Conservation (phyloP, 139 green algal species). For the Coccomyxa sp. region DNA sequence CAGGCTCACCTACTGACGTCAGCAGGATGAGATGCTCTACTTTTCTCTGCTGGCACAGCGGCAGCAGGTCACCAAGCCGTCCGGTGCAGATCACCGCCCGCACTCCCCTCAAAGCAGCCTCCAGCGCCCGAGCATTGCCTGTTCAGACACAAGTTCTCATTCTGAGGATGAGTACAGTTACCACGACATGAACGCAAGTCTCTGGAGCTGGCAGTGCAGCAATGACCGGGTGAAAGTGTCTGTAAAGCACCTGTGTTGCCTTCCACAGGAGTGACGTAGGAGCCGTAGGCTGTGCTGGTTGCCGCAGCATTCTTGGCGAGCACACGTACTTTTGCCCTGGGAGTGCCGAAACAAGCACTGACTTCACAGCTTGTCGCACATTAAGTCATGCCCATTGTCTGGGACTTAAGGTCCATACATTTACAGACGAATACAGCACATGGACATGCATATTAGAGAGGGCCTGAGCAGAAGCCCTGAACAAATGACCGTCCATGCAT, state of each 20-base stretch:
- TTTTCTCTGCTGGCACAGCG: not conserved
- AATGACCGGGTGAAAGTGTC: not conserved
- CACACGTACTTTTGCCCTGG: constrained; percentile 25
- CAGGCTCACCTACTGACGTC: constrained; percentile 5
- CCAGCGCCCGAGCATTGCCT: constrained; percentile 5
- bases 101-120: constrained; percentile 13
- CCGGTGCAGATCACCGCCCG: constrained; percentile 23
- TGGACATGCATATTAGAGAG: not conserved
- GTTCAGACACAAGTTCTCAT: not conserved
- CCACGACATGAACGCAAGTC: not conserved
- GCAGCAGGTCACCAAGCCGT: constrained; percentile 15
- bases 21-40: constrained; percentile 35
- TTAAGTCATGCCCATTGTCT: not conserved
- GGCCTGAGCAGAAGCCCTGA: too few species aligned
- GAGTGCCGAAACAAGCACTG: not conserved
- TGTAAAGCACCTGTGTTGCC: not conserved
- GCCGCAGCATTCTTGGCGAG: constrained; percentile 30
- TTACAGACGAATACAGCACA: not conserved
- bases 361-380: not conserved
- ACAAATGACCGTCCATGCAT: too few species aligned
- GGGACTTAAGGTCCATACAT: not conserved
- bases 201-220: not conserved
- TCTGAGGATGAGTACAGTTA: not conserved
- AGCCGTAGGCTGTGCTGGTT: constrained; percentile 39
- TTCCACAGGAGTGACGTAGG: constrained; percentile 38